Evolutionary conservation across 306 rosid genomes (phyloP).

Genomic region (Trifolium subterraneum): DNA sequence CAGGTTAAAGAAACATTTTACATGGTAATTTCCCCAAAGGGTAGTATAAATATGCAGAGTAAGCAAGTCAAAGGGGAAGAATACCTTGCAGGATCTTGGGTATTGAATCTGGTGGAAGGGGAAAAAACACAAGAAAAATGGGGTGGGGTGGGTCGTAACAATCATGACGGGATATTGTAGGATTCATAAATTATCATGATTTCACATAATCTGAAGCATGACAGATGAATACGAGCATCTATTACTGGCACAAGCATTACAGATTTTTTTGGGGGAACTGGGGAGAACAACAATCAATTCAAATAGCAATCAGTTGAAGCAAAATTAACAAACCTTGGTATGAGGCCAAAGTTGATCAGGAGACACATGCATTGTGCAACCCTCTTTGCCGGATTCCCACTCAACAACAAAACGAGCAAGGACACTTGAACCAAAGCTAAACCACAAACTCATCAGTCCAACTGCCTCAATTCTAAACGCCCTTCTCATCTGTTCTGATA

Average conservation of each 20-base stretch:
- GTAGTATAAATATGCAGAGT: constrained; percentile 20
- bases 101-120: constrained; percentile 8
- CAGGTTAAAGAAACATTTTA: constrained; percentile 8
- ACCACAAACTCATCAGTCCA: constrained; percentile 97
- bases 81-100: constrained; percentile 10
- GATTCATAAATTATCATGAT: constrained; percentile 10
- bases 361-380: constrained; percentile 99
- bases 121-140: background rate
- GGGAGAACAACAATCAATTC: constrained; percentile 1
- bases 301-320: constrained; percentile 34
- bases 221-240: constrained; percentile 18
- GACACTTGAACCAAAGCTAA: constrained; percentile 93
- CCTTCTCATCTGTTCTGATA: constrained; percentile 90
- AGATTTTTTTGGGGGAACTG: background rate
- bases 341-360: constrained; percentile 99
- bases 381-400: constrained; percentile 98
- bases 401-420: constrained; percentile 98
- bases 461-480: constrained; percentile 97
- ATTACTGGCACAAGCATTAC: constrained; percentile 19
- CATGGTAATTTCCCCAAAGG: constrained; percentile 17
- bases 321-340: constrained; percentile 73
- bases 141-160: background rate
- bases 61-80: constrained; percentile 31
- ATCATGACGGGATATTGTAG: background rate
- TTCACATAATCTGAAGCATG: constrained; percentile 18